Evolutionary conservation across 805 yeast species (phyloP).

Genomic region (Pichia exigua): DNA sequence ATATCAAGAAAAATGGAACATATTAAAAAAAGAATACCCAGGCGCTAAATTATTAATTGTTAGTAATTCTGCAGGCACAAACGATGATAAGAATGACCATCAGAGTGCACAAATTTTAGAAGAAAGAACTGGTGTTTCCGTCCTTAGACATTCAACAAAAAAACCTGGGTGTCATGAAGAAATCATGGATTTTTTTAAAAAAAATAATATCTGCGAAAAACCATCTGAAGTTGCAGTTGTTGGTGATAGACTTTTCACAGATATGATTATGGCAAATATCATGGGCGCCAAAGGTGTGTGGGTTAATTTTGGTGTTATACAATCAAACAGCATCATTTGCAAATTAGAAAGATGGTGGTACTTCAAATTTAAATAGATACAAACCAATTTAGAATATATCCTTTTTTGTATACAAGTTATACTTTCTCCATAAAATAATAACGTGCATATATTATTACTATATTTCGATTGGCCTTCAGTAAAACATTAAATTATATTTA

Average conservation of each 20-base stretch:
- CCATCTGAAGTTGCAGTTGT: constrained; percentile 72
- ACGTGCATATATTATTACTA: not conserved
- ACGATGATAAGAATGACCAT: constrained; percentile 53
- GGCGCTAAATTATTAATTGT: constrained; percentile 63
- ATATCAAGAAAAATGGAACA: constrained; percentile 50
- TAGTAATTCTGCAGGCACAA: constrained; percentile 89
- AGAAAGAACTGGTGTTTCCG: constrained; percentile 55
- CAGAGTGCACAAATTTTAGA: constrained; percentile 59
- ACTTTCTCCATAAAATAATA: not conserved
- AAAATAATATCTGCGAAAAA: constrained; percentile 35
- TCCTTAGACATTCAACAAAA: constrained; percentile 63
- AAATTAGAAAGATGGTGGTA: constrained; percentile 40
- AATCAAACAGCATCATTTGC: constrained; percentile 44
- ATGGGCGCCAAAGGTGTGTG: constrained; percentile 86
- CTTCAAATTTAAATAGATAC: not conserved
- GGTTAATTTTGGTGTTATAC: constrained; percentile 69
- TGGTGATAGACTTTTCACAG: constrained; percentile 90
- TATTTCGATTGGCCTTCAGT: too few relatives aligned
- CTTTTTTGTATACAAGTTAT: not conserved
- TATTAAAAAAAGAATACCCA: constrained; percentile 50
- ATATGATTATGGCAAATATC: constrained; percentile 85
- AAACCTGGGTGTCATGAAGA: constrained; percentile 78
- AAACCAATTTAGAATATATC: not conserved
- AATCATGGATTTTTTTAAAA: constrained; percentile 50
- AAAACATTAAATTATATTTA: too few relatives aligned